A percentile compares a stretch with the other conserved stretches of the same genome.
These are phyloP conservation scores for Teunomyces aglyptinius DNA, from an alignment of 805 yeast genomes.

Conservation along the genomic window DNA sequence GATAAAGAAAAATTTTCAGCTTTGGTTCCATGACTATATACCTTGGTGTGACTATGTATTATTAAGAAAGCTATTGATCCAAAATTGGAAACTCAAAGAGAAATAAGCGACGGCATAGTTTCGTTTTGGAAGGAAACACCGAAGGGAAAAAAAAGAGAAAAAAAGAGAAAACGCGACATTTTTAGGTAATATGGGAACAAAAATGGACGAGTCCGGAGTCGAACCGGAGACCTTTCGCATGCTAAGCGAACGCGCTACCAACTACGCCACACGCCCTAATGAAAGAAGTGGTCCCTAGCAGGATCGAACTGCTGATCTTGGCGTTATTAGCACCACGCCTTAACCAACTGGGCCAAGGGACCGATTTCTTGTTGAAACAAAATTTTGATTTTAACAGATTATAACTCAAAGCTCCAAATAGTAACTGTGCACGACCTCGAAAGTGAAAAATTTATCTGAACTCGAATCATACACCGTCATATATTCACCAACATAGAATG, in stretches of 20 bases:
- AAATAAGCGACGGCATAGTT: slow-evolving; percentile 7
- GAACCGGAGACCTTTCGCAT: slow-evolving; percentile 80
- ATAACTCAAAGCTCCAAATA: not conserved
- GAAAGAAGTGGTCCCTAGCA: slow-evolving; percentile 67
- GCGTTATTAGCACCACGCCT: slow-evolving; percentile 56
- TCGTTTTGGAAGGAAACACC: slow-evolving; percentile 1
- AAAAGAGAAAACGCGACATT: not conserved
- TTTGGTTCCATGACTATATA: not conserved
- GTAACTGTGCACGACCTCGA: slow-evolving; percentile 4
- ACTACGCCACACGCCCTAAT: slow-evolving; percentile 74
- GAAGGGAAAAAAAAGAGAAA: not conserved
- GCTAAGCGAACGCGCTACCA: slow-evolving; percentile 81
- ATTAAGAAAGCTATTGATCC: not conserved
- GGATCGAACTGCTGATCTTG: slow-evolving; percentile 85
- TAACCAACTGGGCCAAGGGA: slow-evolving; percentile 56
- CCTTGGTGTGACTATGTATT: not conserved
- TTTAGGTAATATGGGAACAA: slow-evolving; percentile 11
- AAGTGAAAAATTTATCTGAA: slow-evolving; percentile 6
- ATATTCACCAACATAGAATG: slow-evolving; percentile 25
- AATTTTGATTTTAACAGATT: not conserved
- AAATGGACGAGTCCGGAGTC: slow-evolving; percentile 72
- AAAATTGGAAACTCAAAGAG: slow-evolving; percentile 9
- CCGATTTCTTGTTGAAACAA: slow-evolving; percentile 16
- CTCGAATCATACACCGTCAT: not conserved
- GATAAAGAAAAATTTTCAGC: slow-evolving; percentile 3